Conservation (phyloP, 345 rosid genomes). For the Acer yangbiense region DNA sequence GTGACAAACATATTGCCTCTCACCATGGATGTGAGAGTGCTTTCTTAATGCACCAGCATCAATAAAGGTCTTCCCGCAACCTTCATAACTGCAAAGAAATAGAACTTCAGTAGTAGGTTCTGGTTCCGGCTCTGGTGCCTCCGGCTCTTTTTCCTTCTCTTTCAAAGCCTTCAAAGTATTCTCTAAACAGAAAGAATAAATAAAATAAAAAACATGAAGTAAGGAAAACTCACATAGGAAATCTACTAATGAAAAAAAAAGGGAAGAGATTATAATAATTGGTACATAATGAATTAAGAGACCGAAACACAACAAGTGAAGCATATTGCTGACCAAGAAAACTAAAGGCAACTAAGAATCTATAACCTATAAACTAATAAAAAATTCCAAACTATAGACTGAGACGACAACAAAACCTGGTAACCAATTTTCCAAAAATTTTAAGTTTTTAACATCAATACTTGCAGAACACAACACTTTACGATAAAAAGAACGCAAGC, state of each 20-base stretch:
- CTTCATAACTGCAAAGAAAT: slow-evolving; percentile 93
- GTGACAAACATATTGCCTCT: slow-evolving; percentile 84
- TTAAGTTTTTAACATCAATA: neutral
- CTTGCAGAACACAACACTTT: neutral
- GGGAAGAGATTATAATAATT: neutral
- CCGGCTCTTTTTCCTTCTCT: slow-evolving; percentile 71
- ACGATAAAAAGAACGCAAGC: neutral
- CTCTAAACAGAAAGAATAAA: slow-evolving; percentile 38
- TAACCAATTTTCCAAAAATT: neutral
- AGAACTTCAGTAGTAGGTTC: slow-evolving; percentile 96
- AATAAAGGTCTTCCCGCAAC: slow-evolving; percentile 92
- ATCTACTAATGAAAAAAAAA: neutral
- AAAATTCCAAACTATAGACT: neutral
- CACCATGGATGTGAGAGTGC: slow-evolving; percentile 98
- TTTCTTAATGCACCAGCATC: slow-evolving; percentile 94
- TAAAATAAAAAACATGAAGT: neutral
- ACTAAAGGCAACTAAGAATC: neutral
- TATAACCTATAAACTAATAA: neutral
- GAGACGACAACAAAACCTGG: neutral
- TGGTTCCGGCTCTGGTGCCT: slow-evolving; percentile 79
- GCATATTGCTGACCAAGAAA: neutral
- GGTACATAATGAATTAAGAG: neutral
- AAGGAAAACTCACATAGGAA: neutral
- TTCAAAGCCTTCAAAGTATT: slow-evolving; percentile 62
- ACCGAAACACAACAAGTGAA: neutral